Conservation (phyloP, 2,329 filamentous ascomycete species). For the Trematosphaeria pertusa region DNA sequence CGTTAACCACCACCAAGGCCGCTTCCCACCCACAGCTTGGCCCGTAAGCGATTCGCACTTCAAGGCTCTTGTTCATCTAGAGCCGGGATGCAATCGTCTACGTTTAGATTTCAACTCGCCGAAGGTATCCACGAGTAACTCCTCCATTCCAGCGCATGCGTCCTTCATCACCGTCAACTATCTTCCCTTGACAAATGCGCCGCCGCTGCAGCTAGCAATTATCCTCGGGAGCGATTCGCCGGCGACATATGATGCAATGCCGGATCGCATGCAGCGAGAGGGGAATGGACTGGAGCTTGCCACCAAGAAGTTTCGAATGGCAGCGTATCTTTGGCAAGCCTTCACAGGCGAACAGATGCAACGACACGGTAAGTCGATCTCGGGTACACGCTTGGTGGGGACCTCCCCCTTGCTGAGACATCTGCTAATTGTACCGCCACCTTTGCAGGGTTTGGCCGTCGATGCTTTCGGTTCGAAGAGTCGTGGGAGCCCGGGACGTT, state of each 20-base stretch:
- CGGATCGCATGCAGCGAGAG: constrained; percentile 76
- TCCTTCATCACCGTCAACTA: constrained; percentile 86
- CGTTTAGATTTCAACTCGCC: constrained; percentile 88
- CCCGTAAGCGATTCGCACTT: constrained; percentile 89
- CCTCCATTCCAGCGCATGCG: constrained; percentile 74
- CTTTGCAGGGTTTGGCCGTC: constrained; percentile 84
- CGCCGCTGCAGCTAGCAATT: constrained; percentile 88
- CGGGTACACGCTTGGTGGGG: no score
- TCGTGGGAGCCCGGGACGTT: constrained; percentile 88
- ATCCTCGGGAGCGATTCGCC: constrained; percentile 87
- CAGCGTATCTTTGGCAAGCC: constrained; percentile 95
- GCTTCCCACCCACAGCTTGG: constrained; percentile 83
- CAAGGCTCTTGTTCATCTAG: constrained; percentile 89
- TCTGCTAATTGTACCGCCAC: no score
- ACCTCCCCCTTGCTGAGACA: no score
- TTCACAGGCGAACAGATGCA: constrained; percentile 98
- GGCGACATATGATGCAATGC: constrained; percentile 81
- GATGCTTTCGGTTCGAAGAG: constrained; percentile 90
- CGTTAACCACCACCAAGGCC: constrained; percentile 82
- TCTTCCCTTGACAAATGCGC: constrained; percentile 77
- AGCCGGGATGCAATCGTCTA: constrained; percentile 86
- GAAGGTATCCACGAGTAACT: constrained; percentile 74
- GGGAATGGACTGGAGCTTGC: constrained; percentile 83
- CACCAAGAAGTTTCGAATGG: constrained; percentile 90
- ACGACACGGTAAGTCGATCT: constrained; percentile 80